Conservation (phyloP, 371 early-diverging fungal species). For the Mortierella sp. region DNA sequence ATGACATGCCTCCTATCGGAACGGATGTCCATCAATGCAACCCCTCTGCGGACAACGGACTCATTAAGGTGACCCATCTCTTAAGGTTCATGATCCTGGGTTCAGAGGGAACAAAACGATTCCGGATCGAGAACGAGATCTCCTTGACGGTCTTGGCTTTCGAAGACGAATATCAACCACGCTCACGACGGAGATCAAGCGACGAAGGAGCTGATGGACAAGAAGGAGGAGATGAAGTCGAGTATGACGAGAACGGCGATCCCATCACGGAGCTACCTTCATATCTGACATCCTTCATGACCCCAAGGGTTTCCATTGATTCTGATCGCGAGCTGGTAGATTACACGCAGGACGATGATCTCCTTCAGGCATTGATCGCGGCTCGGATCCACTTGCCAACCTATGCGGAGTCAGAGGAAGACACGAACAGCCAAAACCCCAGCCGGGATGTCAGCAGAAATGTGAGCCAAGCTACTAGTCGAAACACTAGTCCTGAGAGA, state of each 20-base stretch:
- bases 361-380: conserved; percentile 21
- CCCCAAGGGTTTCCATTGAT: conserved; percentile 38
- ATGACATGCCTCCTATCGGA: conserved; percentile 51
- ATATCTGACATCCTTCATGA: conserved; percentile 42
- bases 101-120: conserved; percentile 25
- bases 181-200: no score
- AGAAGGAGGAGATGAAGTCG: neutral
- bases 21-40: conserved; percentile 38
- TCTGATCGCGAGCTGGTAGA: conserved; percentile 33
- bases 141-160: conserved; percentile 37
- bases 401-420: conserved; percentile 50
- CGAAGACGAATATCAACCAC: conserved; percentile 29
- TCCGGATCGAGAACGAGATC: conserved; percentile 38
- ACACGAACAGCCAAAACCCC: conserved; percentile 18
- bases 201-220: neutral
- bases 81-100: conserved; percentile 42
- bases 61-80: conserved; percentile 44
- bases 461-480: conserved; percentile 24
- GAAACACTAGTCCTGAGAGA: conserved; percentile 29
- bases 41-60: conserved; percentile 41
- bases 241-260: conserved; percentile 8
- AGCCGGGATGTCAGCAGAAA: conserved; percentile 24
- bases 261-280: conserved; percentile 28
- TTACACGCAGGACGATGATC: conserved; percentile 27
- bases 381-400: conserved; percentile 37